Base-by-base conservation (phyloP, 441 rosid genomes). In the Viola pubescens region DNA sequence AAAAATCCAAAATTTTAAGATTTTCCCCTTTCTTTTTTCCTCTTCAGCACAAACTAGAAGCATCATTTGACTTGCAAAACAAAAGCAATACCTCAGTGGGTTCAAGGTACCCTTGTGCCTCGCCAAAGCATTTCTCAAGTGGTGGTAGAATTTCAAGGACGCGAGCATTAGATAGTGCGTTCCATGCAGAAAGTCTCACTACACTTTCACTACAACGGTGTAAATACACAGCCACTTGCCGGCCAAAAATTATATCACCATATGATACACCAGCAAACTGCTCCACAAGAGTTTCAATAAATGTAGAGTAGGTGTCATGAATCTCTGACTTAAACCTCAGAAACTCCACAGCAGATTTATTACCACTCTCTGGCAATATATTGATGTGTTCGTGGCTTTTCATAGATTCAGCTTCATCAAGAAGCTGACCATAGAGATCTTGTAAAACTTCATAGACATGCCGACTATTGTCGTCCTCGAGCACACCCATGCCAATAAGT, bases 121-220 rank as follows among this genome's bases (percentile, higher is more conserved):
- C 69, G 52, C 79, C 88, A 60, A 84, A 53, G 75, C 94, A 87
- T 58, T 85, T 79, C 60, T 84, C 82, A 45, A 87, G 50, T 43
- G 88, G 81, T 3, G 96, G 96, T 61, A 92, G 82, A 72, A 92
- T 86, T 69, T 89, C 94, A 57, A 92, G 94, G 65, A 81, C 97
- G 67, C 55, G 83, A 63, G 85, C 72, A 77, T 78, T 85, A 45
- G 83, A 68, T 43, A 92, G 66, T 14, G 75, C 77, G 61, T 76
- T 85, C 96, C 95, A 92, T 58, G 94, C 80, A 60, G 86, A 77
- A 59, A 82, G 83, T 54, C 97, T 79, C 46, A 86, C 73, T 37
- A 82, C 70, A 56, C 83, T 62, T 75, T 87, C 97, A 59, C 77
- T 82, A 61, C 65, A 70, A 61, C 78, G 80, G 66, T 92, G 96